Evolutionary conservation across 2,329 filamentous ascomycete genomes (phyloP), one percentile per base, ranked within the genome.

Genomic region (Nannizziopsis barbatae): DNA sequence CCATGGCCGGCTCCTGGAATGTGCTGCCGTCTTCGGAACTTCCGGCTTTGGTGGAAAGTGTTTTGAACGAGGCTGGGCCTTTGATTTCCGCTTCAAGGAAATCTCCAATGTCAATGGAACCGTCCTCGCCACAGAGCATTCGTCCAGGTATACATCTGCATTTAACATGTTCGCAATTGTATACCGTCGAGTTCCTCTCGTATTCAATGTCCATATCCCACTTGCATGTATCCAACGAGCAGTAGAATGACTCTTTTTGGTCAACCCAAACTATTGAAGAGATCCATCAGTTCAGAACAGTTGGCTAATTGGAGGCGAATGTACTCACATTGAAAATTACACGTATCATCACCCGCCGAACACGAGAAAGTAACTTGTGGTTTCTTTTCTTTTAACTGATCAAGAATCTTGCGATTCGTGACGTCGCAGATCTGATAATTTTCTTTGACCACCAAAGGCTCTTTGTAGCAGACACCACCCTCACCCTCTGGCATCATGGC

Each of bases 391-490:
- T 88, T 85, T 42, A 98, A 75, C 61, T 90, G 81, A 53, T 89
- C 81, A 48, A 90, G 74, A 60, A 98, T 98, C 72, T 94, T 92
- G 65, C 80, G 79, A 71, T 98, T 98, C 49, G 89, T 96, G 56
- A 98, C 92, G 65, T 93, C 86, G 69, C 92, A 98, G 71, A 95
- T 92, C 69, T 98, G 93, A 69, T 88, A 90, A 71, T 96, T 98
- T 68, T 93, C 81, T 58, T 92, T 88, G 54, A 96, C 83, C 9
- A 93, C 83, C 56, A 94, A 80, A 40, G 90, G 90, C 57, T 90
- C 83, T 60, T 86, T 83, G 64, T 95, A 96, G 70, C 92, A 98
- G 9, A 95, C 81, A 30, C 88, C 92, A 40, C 83, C 87, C 52
- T 86, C 77, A 2, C 78, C 78, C 11, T 83, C 80, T 3, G 86